Percentiles rank a stretch among this genome's conserved stretches.
Conservation (phyloP, 306 rosid species). For the Dryas octopetala region DNA sequence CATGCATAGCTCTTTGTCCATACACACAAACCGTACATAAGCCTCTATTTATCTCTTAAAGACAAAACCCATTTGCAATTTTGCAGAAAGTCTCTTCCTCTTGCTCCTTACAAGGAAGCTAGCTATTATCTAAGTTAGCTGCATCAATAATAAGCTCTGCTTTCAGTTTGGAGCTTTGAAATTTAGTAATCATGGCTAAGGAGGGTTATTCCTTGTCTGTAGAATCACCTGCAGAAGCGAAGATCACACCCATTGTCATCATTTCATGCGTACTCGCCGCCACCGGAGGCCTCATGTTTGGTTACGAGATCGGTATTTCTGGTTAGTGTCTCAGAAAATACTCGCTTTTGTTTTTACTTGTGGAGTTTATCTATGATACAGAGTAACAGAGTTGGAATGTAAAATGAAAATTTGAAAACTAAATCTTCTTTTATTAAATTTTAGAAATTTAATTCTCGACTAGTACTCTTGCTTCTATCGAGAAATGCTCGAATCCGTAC, state of each 20-base stretch:
- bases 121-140: neutral
- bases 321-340: slow-evolving; percentile 5
- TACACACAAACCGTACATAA: neutral
- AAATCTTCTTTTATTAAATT: no score
- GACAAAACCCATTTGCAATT: neutral
- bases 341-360: no score
- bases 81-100: neutral
- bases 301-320: slow-evolving; percentile 26
- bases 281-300: slow-evolving; percentile 30
- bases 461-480: no score
- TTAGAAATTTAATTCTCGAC: no score
- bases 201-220: neutral
- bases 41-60: neutral
- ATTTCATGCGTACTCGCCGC: slow-evolving; percentile 22
- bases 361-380: no score
- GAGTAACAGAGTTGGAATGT: no score
- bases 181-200: neutral
- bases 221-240: slow-evolving; percentile 4
- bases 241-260: slow-evolving; percentile 26
- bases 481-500: no score
- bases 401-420: no score
- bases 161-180: neutral
- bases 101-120: neutral
- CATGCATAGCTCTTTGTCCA: neutral
- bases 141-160: neutral